Base-by-base conservation (phyloP, 2,329 filamentous ascomycete species). In the Orbilia ellipsospora region DNA sequence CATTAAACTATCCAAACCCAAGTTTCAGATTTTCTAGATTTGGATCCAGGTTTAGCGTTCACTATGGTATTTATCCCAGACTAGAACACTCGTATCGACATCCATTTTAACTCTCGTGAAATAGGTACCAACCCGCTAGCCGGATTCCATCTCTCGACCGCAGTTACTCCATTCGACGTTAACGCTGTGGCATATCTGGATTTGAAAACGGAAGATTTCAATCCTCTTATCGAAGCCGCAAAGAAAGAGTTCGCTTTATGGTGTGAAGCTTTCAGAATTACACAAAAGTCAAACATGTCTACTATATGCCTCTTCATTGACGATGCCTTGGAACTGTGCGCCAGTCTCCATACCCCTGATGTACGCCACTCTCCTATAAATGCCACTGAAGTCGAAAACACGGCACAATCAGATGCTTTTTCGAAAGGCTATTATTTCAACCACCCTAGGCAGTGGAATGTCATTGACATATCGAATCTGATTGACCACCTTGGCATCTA, bases 121-220 rank as follows among this genome's bases (percentile, higher is more conserved):
- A 31, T 12, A 65, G 83, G 81, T 2, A 83, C 83, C 2, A 82
- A 89, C 72, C 88, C 88, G 0, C 75, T 88, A 0, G 78, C 85
- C 4, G 85, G 87, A 0, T 90, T 87, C 69, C 88, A 90, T 80
- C 82, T 89, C n/a, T 85, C 86, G 1, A 81, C 83, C 0, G 85
- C 84, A 1, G 84, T 83, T 70, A 82, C 82, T 1, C 78, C 82
- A 0, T 57, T 73, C 36, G 18, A 13, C n/a, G 6, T 15, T 26
- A 18, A 2, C 7, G 13, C n/a, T 23, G 18, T 23, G 0, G 51
- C 45, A 6, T 23, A 42, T 20, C 8, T n/a, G 16, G 50, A 20
- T 12, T 23, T 28, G 26, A 26, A 23, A 13, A 26, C 23, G 1
- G 18, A 16, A 8, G 54, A 65, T 40, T 60, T 65, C 23, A 23